phyloP scores from a whole-genome alignment of 371 early-diverging fungal genomes.

The Mucor indicus region DNA sequence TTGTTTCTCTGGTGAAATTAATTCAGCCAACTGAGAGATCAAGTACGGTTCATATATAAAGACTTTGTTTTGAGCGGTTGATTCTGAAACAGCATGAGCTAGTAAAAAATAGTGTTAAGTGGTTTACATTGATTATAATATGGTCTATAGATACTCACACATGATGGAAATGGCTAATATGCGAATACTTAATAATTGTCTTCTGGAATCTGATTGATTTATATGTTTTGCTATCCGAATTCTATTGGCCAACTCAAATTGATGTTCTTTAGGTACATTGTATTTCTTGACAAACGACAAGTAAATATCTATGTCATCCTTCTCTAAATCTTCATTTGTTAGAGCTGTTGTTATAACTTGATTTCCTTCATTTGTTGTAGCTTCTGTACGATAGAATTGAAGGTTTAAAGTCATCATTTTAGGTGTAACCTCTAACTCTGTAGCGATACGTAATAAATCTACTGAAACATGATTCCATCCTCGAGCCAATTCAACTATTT shows the following conservation, averaged over 20 bases:
- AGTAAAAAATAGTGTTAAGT: background rate
- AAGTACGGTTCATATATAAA: constrained; percentile 89
- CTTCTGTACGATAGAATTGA: constrained; percentile 61
- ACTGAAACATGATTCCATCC: constrained; percentile 54
- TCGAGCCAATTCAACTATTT: constrained; percentile 59
- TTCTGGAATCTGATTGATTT: constrained; percentile 42
- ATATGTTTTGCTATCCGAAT: constrained; percentile 72
- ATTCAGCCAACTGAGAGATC: constrained; percentile 72
- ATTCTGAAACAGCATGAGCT: constrained; percentile 66
- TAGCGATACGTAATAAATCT: constrained; percentile 37
- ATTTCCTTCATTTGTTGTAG: constrained; percentile 10
- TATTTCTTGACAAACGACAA: constrained; percentile 50
- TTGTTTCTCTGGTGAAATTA: constrained; percentile 68
- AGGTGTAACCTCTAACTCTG: constrained; percentile 44
- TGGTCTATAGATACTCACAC: constrained; percentile 32
- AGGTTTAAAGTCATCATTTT: constrained; percentile 51
- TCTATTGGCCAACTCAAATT: constrained; percentile 76
- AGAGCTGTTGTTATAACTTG: constrained; percentile 18
- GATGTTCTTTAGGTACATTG: constrained; percentile 73
- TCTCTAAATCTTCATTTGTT: constrained; percentile 8
- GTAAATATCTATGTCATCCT: constrained; percentile 44
- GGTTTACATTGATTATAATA: background rate
- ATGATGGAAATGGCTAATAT: constrained; percentile 78
- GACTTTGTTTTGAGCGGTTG: constrained; percentile 69
- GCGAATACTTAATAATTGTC: constrained; percentile 66